Conservation (phyloP, 805 yeast species). For the Candida boleticola region DNA sequence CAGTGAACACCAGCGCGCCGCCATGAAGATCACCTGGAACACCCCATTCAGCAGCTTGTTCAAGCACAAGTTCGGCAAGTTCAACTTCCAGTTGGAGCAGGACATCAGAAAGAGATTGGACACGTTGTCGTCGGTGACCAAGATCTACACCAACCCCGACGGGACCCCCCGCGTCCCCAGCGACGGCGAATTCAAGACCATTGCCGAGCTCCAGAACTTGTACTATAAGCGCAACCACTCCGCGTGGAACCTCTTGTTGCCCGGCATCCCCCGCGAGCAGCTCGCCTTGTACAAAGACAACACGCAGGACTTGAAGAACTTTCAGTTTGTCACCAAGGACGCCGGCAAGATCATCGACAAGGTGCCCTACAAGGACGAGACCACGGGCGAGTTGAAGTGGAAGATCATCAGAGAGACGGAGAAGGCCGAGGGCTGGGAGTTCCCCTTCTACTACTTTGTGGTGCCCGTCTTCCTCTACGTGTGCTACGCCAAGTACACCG, state of each 20-base stretch:
- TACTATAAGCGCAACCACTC: constrained; percentile 57
- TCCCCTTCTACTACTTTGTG: constrained; percentile 65
- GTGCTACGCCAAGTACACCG: constrained; percentile 46
- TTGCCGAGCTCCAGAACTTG: constrained; percentile 67
- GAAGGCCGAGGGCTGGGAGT: constrained; percentile 83
- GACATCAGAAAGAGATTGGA: constrained; percentile 63
- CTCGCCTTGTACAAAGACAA: constrained; percentile 58
- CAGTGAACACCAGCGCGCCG: constrained; percentile 5
- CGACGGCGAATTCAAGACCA: constrained; percentile 68
- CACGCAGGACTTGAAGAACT: constrained; percentile 55
- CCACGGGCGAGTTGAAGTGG: constrained; percentile 80
- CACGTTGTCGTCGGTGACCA: constrained; percentile 60
- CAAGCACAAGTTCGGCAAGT: constrained; percentile 36
- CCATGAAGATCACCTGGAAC: constrained; percentile 42
- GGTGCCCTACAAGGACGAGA: constrained; percentile 77
- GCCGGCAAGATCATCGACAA: constrained; percentile 70
- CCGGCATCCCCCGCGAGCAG: constrained; percentile 53
- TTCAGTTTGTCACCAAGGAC: constrained; percentile 49
- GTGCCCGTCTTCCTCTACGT: constrained; percentile 67
- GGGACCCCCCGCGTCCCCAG: constrained; percentile 70
- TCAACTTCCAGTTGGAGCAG: constrained; percentile 52
- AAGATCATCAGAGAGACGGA: constrained; percentile 68
- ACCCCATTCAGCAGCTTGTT: constrained; percentile 39
- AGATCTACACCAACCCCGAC: constrained; percentile 70
- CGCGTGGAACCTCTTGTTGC: constrained; percentile 43